Percentiles rank a stretch among this genome's conserved stretches.
These are phyloP conservation scores for Leucosporidium scottii DNA, from an alignment of 768 basidiomycete species.

Conservation along the genomic window DNA sequence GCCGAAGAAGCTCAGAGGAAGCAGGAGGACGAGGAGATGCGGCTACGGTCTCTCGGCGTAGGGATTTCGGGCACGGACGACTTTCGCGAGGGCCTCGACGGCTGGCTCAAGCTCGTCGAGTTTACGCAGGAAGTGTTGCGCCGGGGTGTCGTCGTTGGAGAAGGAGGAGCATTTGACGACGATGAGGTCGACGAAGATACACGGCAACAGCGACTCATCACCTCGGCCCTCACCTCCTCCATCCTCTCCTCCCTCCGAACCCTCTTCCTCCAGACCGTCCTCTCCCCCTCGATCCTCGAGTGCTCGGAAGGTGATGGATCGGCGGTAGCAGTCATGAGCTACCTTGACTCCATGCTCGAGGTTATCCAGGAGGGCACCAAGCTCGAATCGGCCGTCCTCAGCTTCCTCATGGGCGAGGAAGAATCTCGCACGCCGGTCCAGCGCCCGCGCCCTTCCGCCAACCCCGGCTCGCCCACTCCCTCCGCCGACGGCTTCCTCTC, in stretches of 20 bases:
- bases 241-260: constrained; percentile 73
- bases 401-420: constrained; percentile 77
- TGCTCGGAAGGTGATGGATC: constrained; percentile 91
- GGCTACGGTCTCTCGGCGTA: constrained; percentile 50
- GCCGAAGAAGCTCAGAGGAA: constrained; percentile 20
- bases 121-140: constrained; percentile 83
- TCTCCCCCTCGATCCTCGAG: constrained; percentile 87
- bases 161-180: background rate
- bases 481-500: no score
- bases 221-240: constrained; percentile 71
- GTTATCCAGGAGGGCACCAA: constrained; percentile 59
- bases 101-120: constrained; percentile 82
- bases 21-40: constrained; percentile 49
- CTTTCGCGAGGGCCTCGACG: constrained; percentile 71
- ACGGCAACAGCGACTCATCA: constrained; percentile 53
- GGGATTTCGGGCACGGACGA: constrained; percentile 68
- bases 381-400: constrained; percentile 62
- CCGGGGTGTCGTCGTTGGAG: background rate
- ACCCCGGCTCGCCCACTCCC: background rate
- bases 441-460: background rate
- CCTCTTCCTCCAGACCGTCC: constrained; percentile 84
- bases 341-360: constrained; percentile 79
- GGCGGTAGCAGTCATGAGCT: constrained; percentile 89
- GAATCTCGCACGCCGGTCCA: constrained; percentile 44
- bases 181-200: constrained; percentile 14